phyloP scores from a whole-genome alignment of 164 flowering plant genomes.

The grape (Vitis vinifera) region ASM3070453v1 NC_081805.1:11003501-11004000 shows the following conservation, averaged over 20 bases:
- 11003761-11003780: constrained; percentile 65
- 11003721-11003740: constrained; percentile 56
- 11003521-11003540: constrained; percentile 53
- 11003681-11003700: constrained; percentile 24
- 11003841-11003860: constrained; percentile 17
- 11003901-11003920: background rate
- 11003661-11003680: constrained; percentile 89
- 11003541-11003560: constrained; percentile 77
- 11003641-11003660: constrained; percentile 53
- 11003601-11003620: constrained; percentile 78
- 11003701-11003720: constrained; percentile 43
- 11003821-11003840: constrained; percentile 38
- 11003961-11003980: constrained; percentile 1
- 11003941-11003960: constrained; percentile 25
- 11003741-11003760: constrained; percentile 77
- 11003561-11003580: constrained; percentile 65
- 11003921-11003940: constrained; percentile 5
- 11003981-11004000: background rate
- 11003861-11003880: background rate
- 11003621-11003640: constrained; percentile 68
- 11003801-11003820: constrained; percentile 86
- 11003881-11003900: background rate
- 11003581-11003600: constrained; percentile 76
- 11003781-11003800: constrained; percentile 62
- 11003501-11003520: constrained; percentile 48